A percentile compares a stretch with the other conserved stretches of the same genome.
Conservation (phyloP, 2,329 filamentous ascomycete species). For the Xenoacremonium recifei region DNA sequence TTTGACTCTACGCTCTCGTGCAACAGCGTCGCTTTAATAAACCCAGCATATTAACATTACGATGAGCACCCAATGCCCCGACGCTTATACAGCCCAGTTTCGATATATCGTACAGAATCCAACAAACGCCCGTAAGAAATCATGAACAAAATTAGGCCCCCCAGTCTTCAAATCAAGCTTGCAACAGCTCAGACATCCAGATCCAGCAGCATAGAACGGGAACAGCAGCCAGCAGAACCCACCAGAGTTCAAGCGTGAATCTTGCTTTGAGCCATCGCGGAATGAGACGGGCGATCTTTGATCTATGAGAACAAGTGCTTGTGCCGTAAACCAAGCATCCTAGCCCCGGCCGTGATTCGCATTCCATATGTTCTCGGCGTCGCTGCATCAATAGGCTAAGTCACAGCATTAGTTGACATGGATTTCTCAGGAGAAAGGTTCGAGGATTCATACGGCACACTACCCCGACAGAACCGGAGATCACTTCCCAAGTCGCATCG, state of each 20-base stretch:
- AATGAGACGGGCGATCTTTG: slow-evolving; percentile 42
- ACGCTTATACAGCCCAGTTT: too few species aligned
- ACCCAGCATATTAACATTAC: too few species aligned
- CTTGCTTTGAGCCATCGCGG: slow-evolving; percentile 44
- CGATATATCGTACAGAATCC: too few species aligned
- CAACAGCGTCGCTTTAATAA: too few species aligned
- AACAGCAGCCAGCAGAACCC: slow-evolving; percentile 43
- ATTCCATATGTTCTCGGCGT: slow-evolving; percentile 59
- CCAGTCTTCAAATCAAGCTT: too few species aligned
- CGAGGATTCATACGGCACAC: slow-evolving; percentile 47
- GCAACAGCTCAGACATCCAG: slow-evolving; percentile 27
- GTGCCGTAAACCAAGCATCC: slow-evolving; percentile 57
- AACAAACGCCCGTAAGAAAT: too few species aligned
- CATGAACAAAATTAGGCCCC: too few species aligned
- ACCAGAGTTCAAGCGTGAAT: slow-evolving; percentile 48
- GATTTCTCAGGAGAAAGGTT: too few species aligned
- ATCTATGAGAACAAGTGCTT: slow-evolving; percentile 43
- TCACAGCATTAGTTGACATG: not conserved
- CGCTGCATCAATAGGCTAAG: slow-evolving; percentile 58
- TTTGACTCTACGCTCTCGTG: too few species aligned
- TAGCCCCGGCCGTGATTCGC: slow-evolving; percentile 54
- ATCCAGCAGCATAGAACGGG: slow-evolving; percentile 40
- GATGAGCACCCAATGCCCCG: too few species aligned
- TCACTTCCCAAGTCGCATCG: slow-evolving; percentile 60
- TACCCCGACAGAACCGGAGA: slow-evolving; percentile 58